Conservation (phyloP, 805 yeast species). For the Tanozyma kutaoensis region DNA sequence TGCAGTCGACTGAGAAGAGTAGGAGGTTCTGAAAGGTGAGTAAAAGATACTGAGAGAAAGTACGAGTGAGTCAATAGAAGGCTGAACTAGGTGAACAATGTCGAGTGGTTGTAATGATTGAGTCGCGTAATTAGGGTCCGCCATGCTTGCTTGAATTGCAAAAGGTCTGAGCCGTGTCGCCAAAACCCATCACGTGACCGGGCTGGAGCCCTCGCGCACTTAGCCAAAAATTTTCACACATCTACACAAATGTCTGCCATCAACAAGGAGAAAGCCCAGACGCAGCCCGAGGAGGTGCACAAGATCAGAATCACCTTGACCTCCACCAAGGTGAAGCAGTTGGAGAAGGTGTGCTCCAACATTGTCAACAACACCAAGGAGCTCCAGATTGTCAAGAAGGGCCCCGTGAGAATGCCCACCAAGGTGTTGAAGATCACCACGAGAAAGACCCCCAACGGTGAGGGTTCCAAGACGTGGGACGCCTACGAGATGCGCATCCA, state of each 20-base stretch:
- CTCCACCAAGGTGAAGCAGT: constrained; percentile 96
- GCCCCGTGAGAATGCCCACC: constrained; percentile 99
- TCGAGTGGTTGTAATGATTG: no score
- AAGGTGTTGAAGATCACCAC: constrained; percentile 95
- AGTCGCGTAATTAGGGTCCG: no score
- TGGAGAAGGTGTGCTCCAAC: constrained; percentile 91
- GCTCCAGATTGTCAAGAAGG: constrained; percentile 82
- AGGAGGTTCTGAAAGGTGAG: no score
- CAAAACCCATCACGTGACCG: no score
- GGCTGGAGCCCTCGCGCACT: no score
- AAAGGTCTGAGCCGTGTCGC: no score
- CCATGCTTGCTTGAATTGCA: no score
- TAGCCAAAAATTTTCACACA: constrained; percentile 1
- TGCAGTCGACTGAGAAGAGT: no score
- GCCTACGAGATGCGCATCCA: constrained; percentile 99
- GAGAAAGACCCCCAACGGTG: constrained; percentile 99
- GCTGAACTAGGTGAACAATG: no score
- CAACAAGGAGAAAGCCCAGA: constrained; percentile 71
- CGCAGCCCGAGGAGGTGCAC: constrained; percentile 72
- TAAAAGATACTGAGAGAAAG: no score
- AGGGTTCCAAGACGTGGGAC: constrained; percentile 99
- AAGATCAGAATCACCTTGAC: constrained; percentile 98
- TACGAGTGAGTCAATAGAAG: no score
- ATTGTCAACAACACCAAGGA: constrained; percentile 79
- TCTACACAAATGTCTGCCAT: constrained; percentile 53